Conservation (phyloP, 495 filamentous ascomycete genomes). For the Penicillium taxi region DNA sequence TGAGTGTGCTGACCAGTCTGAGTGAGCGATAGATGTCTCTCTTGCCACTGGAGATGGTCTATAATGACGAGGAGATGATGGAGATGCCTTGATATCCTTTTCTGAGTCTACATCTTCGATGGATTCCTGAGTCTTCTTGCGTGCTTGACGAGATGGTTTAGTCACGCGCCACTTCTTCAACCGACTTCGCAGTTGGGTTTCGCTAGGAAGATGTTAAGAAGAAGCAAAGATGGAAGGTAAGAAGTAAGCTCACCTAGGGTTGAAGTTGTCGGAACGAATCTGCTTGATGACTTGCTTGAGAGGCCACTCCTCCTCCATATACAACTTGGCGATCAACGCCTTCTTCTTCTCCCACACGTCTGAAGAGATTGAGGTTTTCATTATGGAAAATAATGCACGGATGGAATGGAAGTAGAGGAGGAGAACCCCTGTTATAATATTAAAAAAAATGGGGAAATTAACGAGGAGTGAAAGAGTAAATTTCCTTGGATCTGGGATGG, state of each 20-base stretch:
- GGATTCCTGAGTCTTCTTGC: constrained; percentile 30
- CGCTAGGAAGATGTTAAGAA: constrained; percentile 17
- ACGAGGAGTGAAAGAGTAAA: not conserved
- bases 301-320: constrained; percentile 45
- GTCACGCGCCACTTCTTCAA: constrained; percentile 45
- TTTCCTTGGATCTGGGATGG: constrained; percentile 4
- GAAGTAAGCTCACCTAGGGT: constrained; percentile 32
- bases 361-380: constrained; percentile 43
- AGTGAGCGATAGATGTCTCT: constrained; percentile 2
- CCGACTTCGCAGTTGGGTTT: constrained; percentile 41
- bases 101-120: constrained; percentile 21
- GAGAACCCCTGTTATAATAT: not conserved
- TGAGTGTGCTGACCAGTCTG: constrained; percentile 12
- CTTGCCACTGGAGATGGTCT: constrained; percentile 3
- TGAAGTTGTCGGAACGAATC: constrained; percentile 41
- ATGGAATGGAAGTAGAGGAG: constrained; percentile 1
- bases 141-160: constrained; percentile 40
- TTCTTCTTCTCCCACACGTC: constrained; percentile 47
- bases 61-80: constrained; percentile 15
- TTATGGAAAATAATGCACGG: constrained; percentile 7
- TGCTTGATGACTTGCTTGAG: constrained; percentile 45
- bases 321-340: constrained; percentile 38
- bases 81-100: constrained; percentile 21
- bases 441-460: not conserved
- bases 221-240: not conserved